phyloP scores from a whole-genome alignment of 352 stramenopile species.

The Pythium pyrilobum region DNA sequence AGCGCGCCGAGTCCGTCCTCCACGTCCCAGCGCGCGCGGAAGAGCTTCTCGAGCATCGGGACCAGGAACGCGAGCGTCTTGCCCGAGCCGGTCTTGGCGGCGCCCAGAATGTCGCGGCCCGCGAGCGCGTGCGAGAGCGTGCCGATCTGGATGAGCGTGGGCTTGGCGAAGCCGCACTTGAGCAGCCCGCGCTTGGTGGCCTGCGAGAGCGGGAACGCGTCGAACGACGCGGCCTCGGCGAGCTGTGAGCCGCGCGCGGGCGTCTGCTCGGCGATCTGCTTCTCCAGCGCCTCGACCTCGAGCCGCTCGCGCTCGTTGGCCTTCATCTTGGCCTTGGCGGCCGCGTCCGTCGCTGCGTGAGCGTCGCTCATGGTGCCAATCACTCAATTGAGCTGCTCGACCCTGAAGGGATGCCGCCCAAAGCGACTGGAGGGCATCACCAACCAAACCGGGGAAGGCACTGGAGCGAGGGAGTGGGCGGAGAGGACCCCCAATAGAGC shows the following conservation, averaged over 20 bases:
- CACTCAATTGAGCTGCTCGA: constrained; percentile 6
- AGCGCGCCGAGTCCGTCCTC: constrained; percentile 95
- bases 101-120: constrained; percentile 88
- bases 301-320: constrained; percentile 66
- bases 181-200: constrained; percentile 65
- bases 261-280: constrained; percentile 61
- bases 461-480: neutral
- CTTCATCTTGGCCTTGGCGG: constrained; percentile 45
- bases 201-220: constrained; percentile 80
- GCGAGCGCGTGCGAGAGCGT: constrained; percentile 84
- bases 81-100: constrained; percentile 91
- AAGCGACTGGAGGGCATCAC: too few species aligned
- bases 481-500: constrained; percentile 1
- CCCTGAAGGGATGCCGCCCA: constrained; percentile 5
- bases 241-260: constrained; percentile 78
- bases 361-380: constrained; percentile 5
- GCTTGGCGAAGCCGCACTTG: constrained; percentile 75
- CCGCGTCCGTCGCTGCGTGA: constrained; percentile 7
- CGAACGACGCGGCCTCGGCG: constrained; percentile 69
- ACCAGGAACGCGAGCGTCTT: constrained; percentile 94
- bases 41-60: constrained; percentile 88
- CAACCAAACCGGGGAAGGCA: constrained; percentile 14
- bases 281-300: constrained; percentile 62
- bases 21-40: constrained; percentile 76
- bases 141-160: constrained; percentile 88